Evolutionary conservation across 768 basidiomycete genomes (phyloP), one percentile per base, ranked within the genome.

Genomic region (Mycena latifolia): DNA sequence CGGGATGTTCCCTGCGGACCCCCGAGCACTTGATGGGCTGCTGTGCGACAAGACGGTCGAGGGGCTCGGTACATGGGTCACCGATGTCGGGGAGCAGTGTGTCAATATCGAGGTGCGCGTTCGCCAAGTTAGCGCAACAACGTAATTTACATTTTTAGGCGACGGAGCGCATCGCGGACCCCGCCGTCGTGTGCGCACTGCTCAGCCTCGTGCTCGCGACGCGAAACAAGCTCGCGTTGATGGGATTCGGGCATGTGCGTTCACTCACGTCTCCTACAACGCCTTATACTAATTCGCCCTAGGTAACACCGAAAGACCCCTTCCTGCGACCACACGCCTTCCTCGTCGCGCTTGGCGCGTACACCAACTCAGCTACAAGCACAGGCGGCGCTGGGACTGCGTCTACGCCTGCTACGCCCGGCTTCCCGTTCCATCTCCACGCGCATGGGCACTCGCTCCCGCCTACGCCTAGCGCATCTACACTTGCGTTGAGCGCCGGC

Each of bases 41-140:
- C 78, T 95, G 25, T 95, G 93, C 73, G 92, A 95, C 75, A 77
- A 82, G 17, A 93, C 93, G 0, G 85, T 92, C 28, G 87, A 90
- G 28, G 92, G 89, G 7, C 85, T 95, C 35, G 81, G 85, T 52
- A 80, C 77, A 55, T 95, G 93, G 93, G 85, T 87, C 31, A 72
- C 82, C 17, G 86, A 88, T 48, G 82, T 94, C 46, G 92, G 90
- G 15, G 87, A 87, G 67, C 85, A 84, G 10, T 84, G 83, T 67
- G 74, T 90, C 61, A 84, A 85, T 33, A 79, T 91, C 20, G 92
- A 94, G 83, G 56, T 57, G 37, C 28, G 54, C 25, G 54, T 22
- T 29, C 27, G 22, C 7, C 20, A 25, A 53, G 9, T 1, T 24
- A 14, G 9, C 27, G 9, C 33, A 15, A 22, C n/a, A n/a, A 56